Evolutionary conservation across 2,329 filamentous ascomycete species (phyloP), one percentile per base, ranked within the genome.

Genomic region (Harringtonia lauricola): DNA sequence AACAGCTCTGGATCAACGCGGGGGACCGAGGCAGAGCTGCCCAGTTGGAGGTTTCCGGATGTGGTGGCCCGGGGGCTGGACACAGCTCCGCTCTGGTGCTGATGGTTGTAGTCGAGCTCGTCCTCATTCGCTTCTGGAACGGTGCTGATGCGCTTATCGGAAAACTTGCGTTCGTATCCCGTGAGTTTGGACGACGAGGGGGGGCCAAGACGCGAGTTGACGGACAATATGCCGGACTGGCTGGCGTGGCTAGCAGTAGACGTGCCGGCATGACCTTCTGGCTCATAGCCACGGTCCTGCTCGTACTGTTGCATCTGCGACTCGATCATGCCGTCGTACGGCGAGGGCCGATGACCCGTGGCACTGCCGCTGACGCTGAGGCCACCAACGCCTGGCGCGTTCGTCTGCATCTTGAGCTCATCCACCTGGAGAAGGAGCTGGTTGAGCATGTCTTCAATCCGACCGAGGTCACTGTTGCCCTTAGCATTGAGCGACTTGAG

Each of bases 391-490:
- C 41, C 46, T 30, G 58, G 52, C 13, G 62, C 60, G 2, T 66
- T 69, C 4, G 70, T 73, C 53, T 78, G 74, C 9, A 68, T 74
- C 57, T 88, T 86, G 46, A 92, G 70, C 38, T 78, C 84, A 59
- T 96, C 90, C 8, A 98, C 89, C 59, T 98, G 92, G 41, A 81
- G 84, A 18, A 98, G 76, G 19, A 98, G 74, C 58, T 95, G 88
- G 61, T 92, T 85, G 29, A 98, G 74, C 83, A 92, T 90, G 48
- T 86, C 83, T 60, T 92, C 86, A 49, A 95, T 95, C 54, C 87
- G 84, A 51, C 80, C 78, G 41, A 95, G 74, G 54, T 98, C 92
- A 55, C 84, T 90, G 8, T 83, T 81, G 41, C 87, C 90, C 66
- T 92, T 94, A 57, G 83, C 76, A 54, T 87, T 87, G 40, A 98